A percentile compares a stretch with the other conserved stretches of the same genome.
Evolutionary conservation across 2,329 filamentous ascomycete species (phyloP).

Genomic region (Colletotrichum sp.): DNA sequence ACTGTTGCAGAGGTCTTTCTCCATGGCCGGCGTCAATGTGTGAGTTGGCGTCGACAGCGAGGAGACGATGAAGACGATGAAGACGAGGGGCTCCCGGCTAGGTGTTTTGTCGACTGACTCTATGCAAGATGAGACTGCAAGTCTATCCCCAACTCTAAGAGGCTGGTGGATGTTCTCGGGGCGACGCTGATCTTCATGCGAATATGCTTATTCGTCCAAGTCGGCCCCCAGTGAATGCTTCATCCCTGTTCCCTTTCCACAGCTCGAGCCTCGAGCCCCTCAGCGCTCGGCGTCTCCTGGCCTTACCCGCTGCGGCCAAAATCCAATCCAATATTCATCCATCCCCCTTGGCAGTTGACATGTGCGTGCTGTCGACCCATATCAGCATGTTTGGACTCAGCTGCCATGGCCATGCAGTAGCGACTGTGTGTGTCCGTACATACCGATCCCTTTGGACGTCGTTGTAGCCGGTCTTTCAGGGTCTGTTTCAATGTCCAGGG

Average conservation of each 20-base stretch:
- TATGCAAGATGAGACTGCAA: neutral
- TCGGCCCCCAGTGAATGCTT: neutral
- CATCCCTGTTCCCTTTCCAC: neutral
- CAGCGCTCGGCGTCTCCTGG: neutral
- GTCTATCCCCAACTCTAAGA: neutral
- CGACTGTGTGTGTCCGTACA: neutral
- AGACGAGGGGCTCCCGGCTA: neutral
- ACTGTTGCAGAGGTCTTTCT: neutral
- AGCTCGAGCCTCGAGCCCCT: neutral
- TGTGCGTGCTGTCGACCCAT: neutral
- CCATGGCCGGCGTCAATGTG: neutral
- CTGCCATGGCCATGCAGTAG: neutral
- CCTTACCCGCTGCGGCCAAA: neutral
- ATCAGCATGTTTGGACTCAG: neutral
- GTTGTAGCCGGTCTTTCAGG: neutral
- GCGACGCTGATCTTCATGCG: conserved; percentile 3
- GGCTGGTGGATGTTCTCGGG: neutral
- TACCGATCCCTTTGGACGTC: neutral
- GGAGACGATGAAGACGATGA: neutral
- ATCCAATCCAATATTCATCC: neutral
- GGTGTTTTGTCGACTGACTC: neutral
- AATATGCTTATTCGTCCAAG: conserved; percentile 4
- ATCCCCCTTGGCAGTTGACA: neutral
- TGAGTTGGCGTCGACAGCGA: neutral
- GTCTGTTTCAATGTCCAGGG: neutral